Evolutionary conservation across 2,329 filamentous ascomycete species (phyloP), one percentile per base, ranked within the genome.

Genomic region (Endocalyx cinctus): DNA sequence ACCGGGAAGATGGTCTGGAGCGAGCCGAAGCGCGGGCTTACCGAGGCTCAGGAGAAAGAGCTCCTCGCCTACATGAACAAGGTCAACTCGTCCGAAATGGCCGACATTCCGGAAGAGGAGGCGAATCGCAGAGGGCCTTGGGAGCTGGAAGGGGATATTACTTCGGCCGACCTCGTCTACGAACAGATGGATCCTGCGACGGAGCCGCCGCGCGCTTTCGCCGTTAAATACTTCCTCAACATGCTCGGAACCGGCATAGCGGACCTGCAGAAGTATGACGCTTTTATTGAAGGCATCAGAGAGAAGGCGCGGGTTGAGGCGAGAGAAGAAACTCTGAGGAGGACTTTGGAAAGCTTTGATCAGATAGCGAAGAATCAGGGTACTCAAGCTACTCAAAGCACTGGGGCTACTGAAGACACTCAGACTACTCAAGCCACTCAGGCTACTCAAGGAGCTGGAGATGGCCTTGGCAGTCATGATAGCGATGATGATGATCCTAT

Each of bases 161-260:
- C 38, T 29, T 30, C 39, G 25, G 8, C 17, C 31, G 22, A 47
- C 25, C 41, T 42, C 31, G 14, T 42, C 10, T 23, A 17, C 17
- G 27, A 27, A 22, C 6, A 29, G 17, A 31, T 34, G 10, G 35
- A 35, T 30, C 37, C 32, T 16, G 18, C 14, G 5, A 33, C 37
- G 17, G 38, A 41, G 29, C 18, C 47, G 31, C 48, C 51, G 12
- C 50, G 51, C 29, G 34, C 43, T 17, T 36, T 25, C 4, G 45
- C 47, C 3, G 29, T 47, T 36, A 45, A 37, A 15, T 38, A 47
- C 38, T 5, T 50, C 11, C 25, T 44, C 18, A 44, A 46, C 18
- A 18, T 45, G 18, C 23, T 37, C 5, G 38, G 38, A 28, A 34
- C 39, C 11, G 44, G 39, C 10, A 27, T 45, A 8, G 27, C 37